phyloP scores from a whole-genome alignment of 257 asterid genomes.

The Fraxinus cuspidata region DNA sequence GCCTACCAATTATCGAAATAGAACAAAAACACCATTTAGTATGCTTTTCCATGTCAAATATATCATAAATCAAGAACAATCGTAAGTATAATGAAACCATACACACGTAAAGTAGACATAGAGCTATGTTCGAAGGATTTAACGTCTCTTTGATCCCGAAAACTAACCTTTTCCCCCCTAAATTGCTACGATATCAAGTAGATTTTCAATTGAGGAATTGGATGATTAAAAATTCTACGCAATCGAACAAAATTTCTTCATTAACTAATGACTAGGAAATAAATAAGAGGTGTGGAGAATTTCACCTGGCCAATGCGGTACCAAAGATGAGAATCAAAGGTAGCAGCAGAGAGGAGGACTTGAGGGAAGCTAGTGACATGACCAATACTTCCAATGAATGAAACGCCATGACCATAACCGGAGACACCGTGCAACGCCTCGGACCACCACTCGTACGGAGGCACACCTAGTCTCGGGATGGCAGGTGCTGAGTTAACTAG shows the following conservation, averaged over 20 bases:
- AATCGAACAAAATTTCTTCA: not conserved
- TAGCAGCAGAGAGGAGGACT: conserved; percentile 79
- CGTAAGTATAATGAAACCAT: not conserved
- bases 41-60: not conserved
- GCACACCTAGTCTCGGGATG: conserved; percentile 72
- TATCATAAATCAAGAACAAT: not conserved
- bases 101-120: not conserved
- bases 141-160: not conserved
- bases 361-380: conserved; percentile 89
- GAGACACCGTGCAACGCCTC: conserved; percentile 95
- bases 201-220: too few species aligned
- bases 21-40: not conserved
- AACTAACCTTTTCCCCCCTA: not conserved
- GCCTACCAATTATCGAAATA: conserved; percentile 35
- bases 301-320: conserved; percentile 74
- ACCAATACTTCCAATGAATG: conserved; percentile 48
- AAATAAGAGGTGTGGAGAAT: not conserved
- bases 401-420: conserved; percentile 60
- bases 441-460: conserved; percentile 93
- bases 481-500: conserved; percentile 73
- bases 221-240: too few species aligned
- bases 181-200: too few species aligned
- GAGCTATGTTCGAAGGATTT: not conserved
- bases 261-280: not conserved
- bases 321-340: conserved; percentile 81